Percentiles rank a stretch among this genome's conserved stretches.
Conservation (phyloP, 2,329 filamentous ascomycete species). For the Pseudogymnoascus sp. region DNA sequence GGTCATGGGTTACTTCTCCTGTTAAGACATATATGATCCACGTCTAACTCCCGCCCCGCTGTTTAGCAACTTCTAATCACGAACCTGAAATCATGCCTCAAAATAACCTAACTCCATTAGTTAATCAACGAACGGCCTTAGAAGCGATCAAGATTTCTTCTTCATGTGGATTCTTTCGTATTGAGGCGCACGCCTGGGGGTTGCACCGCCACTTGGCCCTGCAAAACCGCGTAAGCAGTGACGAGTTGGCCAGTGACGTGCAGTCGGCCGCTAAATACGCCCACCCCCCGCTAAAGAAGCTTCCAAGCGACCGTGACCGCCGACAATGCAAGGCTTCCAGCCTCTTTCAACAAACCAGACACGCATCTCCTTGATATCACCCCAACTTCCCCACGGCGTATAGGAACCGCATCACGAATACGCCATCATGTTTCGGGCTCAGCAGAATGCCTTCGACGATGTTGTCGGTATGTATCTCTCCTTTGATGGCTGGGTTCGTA, state of each 20-base stretch:
- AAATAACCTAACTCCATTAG: background rate
- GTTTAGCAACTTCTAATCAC: background rate
- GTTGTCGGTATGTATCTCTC: conserved; percentile 48
- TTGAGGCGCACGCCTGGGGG: conserved; percentile 1
- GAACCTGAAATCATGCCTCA: conserved; percentile 1
- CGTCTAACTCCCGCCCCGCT: background rate
- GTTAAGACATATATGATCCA: background rate
- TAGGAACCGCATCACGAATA: background rate
- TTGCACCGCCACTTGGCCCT: conserved; percentile 1
- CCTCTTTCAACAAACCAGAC: conserved; percentile 6
- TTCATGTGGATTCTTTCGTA: background rate
- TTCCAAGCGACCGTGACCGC: conserved; percentile 7
- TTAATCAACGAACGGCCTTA: background rate
- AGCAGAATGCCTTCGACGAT: conserved; percentile 63
- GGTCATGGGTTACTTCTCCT: background rate
- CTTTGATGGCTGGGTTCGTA: background rate
- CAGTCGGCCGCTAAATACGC: conserved; percentile 4
- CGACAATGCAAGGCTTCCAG: conserved; percentile 10
- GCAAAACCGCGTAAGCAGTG: conserved; percentile 6
- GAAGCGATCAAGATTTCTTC: background rate
- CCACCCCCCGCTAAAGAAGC: conserved; percentile 8
- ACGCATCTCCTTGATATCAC: conserved; percentile 5
- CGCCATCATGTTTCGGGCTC: conserved; percentile 45
- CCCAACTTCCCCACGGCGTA: background rate
- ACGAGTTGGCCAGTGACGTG: conserved; percentile 9